phyloP scores from a whole-genome alignment of 805 yeast genomes.

The Pichia manshurica region DNA sequence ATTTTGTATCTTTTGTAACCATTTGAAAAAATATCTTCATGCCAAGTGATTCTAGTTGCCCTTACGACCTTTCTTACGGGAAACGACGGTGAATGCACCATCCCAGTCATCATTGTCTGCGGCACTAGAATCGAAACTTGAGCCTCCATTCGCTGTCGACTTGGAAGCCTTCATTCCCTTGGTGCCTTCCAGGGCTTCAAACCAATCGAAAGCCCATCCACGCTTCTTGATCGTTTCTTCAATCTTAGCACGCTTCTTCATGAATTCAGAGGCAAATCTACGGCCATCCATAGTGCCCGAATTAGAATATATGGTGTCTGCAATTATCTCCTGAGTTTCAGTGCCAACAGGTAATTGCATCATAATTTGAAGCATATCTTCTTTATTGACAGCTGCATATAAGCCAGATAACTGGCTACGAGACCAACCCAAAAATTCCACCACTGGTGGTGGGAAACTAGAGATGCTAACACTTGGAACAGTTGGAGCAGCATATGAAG shows the following conservation, averaged over 20 bases:
- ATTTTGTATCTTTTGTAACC: too few species aligned
- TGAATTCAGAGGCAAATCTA: slow-evolving; percentile 85
- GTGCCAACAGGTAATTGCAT: slow-evolving; percentile 69
- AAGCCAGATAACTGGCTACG: slow-evolving; percentile 58
- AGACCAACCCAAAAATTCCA: slow-evolving; percentile 70
- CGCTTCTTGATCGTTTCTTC: slow-evolving; percentile 48
- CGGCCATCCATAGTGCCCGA: slow-evolving; percentile 92
- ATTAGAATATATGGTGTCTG: slow-evolving; percentile 86
- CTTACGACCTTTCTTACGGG: slow-evolving; percentile 45
- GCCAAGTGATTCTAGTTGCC: slow-evolving; percentile 1
- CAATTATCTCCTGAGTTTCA: slow-evolving; percentile 78
- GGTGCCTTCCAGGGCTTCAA: slow-evolving; percentile 43
- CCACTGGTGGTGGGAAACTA: slow-evolving; percentile 31
- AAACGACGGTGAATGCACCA: slow-evolving; percentile 46
- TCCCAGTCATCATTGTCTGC: slow-evolving; percentile 47
- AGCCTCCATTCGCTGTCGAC: background rate
- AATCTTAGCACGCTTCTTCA: slow-evolving; percentile 67
- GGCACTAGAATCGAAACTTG: background rate
- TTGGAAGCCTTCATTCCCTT: slow-evolving; percentile 1
- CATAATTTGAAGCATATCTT: slow-evolving; percentile 74
- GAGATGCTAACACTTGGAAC: slow-evolving; percentile 19
- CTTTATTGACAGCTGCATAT: slow-evolving; percentile 68
- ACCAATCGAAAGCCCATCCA: slow-evolving; percentile 56
- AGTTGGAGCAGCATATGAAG: slow-evolving; percentile 17
- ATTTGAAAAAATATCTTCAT: too few species aligned